Conservation (phyloP, 2,329 filamentous ascomycete species). For the Colletotrichum sp. region DNA sequence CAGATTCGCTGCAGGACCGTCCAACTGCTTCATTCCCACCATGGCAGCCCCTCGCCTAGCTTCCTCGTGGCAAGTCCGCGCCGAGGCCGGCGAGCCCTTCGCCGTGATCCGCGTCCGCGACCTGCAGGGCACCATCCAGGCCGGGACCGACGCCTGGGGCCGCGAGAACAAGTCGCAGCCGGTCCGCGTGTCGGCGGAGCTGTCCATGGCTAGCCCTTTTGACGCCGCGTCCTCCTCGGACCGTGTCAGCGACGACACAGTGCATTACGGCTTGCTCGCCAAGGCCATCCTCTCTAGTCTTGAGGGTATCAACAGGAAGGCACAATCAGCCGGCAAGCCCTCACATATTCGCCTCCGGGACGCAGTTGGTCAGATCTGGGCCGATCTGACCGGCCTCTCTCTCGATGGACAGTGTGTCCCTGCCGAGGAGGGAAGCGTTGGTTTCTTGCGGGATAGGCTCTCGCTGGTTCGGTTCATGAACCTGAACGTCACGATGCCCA, state of each 20-base stretch:
- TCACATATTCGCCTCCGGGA: slow-evolving; percentile 23
- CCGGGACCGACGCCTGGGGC: slow-evolving; percentile 73
- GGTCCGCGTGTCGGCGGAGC: slow-evolving; percentile 61
- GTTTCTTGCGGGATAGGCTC: slow-evolving; percentile 30
- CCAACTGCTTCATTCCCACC: not conserved
- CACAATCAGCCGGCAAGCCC: not conserved
- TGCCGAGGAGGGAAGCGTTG: slow-evolving; percentile 13
- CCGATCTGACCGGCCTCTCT: slow-evolving; percentile 30
- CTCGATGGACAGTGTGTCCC: slow-evolving; percentile 15
- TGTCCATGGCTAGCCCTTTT: slow-evolving; percentile 63
- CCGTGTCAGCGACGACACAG: slow-evolving; percentile 69
- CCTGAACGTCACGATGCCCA: slow-evolving; percentile 64
- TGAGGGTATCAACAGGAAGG: slow-evolving; percentile 25
- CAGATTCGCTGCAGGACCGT: not conserved
- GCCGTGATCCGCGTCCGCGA: slow-evolving; percentile 66
- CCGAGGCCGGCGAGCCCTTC: slow-evolving; percentile 47
- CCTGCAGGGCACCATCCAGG: slow-evolving; percentile 60
- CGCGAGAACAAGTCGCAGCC: slow-evolving; percentile 65
- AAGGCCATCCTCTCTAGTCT: slow-evolving; percentile 64
- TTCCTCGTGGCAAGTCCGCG: slow-evolving; percentile 39
- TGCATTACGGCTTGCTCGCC: slow-evolving; percentile 76
- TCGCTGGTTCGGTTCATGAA: slow-evolving; percentile 48
- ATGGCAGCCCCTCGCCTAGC: not conserved
- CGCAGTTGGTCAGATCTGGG: slow-evolving; percentile 37
- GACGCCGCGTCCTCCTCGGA: slow-evolving; percentile 62